Evolutionary conservation across 306 rosid species (phyloP), one percentile per base, ranked within the genome.

Genomic region (Prunus campanulata): DNA sequence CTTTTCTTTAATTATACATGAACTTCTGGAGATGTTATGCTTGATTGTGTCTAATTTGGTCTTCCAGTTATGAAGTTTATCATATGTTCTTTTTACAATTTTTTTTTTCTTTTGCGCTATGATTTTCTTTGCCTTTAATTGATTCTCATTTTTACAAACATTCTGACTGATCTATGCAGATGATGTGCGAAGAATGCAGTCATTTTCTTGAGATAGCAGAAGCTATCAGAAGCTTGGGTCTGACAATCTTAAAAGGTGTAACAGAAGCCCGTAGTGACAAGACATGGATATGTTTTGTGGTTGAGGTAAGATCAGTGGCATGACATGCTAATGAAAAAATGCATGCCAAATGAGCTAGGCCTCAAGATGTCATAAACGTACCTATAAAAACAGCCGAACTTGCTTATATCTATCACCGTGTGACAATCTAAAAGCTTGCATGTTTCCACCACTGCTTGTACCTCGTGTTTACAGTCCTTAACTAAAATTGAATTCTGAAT

Each of bases 161-260:
- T 62, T 76, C 24, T 66, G 72, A 42, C 51, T 72, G 66, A 77
- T 80, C 47, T 24, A 12, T 82, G 75, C 85, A 96, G 99, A 88
- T 92, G 98, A 81, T 92, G 64, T 92, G 99, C 70, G 97, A 96
- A 82, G 99, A 91, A 81, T 89, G 96, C 87, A 86, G 93, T 83
- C 96, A 96, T 87, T 92, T 96, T 84, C 93, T 96, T 77, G 99
- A 92, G 86, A 96, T 92, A 78, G 93, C 98, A 62, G 97, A 92
- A 83, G 93, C 98, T 64, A 91, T 95, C 75, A 88, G 91, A 79
- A 91, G 96, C 88, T 82, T 91, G 77, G 96, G 93, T 55, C 78
- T 93, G 79, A 87, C 88, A 39, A 88, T 93, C 80, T 74, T 93
- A 77, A 93, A 91, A 69, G 93, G 97, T 32, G 86, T 85, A 69